Evolutionary conservation across 129 eudicot species (phyloP).

Genomic region (Arctium lappa): DNA sequence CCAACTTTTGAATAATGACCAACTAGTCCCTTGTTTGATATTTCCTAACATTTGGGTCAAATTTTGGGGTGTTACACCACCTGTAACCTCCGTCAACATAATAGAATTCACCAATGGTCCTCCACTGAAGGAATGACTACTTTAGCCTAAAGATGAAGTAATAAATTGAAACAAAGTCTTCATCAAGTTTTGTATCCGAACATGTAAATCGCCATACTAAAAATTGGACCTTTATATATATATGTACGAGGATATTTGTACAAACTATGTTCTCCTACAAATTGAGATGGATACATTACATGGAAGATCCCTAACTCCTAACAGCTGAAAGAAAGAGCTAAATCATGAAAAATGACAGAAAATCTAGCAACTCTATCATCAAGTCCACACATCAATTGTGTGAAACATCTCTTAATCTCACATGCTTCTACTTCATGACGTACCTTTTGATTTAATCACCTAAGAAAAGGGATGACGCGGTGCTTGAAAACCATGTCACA

Average conservation of each 20-base stretch:
- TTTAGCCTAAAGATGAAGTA: not conserved
- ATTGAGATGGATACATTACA: not conserved
- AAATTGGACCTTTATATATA: not conserved
- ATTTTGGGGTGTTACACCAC: not conserved
- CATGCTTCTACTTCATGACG: not conserved
- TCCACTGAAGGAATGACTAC: not conserved
- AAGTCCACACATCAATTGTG: not conserved
- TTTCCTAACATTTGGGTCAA: not conserved
- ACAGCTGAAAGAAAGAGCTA: not conserved
- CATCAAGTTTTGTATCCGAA: not conserved
- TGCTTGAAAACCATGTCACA: not conserved
- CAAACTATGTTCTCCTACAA: not conserved
- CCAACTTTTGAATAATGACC: too few species aligned
- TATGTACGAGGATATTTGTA: not conserved
- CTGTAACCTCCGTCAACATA: not conserved
- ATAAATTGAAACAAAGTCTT: not conserved
- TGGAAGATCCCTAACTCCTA: constrained; percentile 1
- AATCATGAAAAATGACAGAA: not conserved
- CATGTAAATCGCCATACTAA: not conserved
- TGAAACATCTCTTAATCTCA: not conserved
- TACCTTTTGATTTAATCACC: not conserved
- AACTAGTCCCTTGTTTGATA: too few species aligned
- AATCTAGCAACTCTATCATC: not conserved
- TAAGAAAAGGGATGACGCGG: not conserved
- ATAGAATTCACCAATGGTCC: not conserved